phyloP scores from a whole-genome alignment of 2,329 filamentous ascomycete species.

The Rutstroemia sp. region DNA sequence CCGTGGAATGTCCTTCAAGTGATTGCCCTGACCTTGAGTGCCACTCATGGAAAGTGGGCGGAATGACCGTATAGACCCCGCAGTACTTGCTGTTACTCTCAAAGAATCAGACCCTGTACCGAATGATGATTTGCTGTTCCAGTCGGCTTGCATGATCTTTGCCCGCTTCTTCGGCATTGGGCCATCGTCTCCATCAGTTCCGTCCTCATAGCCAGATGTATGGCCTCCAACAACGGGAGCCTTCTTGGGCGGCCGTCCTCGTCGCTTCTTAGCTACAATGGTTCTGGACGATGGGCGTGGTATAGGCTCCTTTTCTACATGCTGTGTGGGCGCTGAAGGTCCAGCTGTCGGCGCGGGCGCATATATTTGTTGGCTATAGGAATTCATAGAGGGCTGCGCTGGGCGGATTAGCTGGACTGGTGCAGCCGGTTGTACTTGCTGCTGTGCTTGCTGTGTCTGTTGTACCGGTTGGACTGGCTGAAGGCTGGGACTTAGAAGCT shows the following conservation, averaged over 20 bases:
- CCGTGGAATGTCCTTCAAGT: conserved; percentile 65
- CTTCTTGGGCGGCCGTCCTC: conserved; percentile 15
- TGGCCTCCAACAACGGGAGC: conserved; percentile 42
- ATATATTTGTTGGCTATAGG: conserved; percentile 14
- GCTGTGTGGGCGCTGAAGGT: conserved; percentile 10
- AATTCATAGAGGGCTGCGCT: conserved; percentile 8
- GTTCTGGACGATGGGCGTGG: conserved; percentile 25
- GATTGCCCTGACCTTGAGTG: conserved; percentile 39
- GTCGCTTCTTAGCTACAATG: conserved; percentile 23
- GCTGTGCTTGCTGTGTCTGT: conserved; percentile 10
- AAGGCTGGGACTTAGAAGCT: conserved; percentile 26
- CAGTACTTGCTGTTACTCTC: conserved; percentile 83
- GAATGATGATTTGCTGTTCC: conserved; percentile 65
- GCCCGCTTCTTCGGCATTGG: conserved; percentile 62
- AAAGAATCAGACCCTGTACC: conserved; percentile 71
- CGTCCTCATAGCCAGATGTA: conserved; percentile 67
- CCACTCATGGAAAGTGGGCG: conserved; percentile 57
- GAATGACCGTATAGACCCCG: conserved; percentile 79
- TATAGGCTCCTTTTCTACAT: conserved; percentile 16
- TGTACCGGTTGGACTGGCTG: conserved; percentile 6
- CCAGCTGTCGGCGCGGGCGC: conserved; percentile 13
- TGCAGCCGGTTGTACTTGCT: background rate
- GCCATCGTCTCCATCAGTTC: conserved; percentile 35
- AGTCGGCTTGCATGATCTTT: conserved; percentile 66
- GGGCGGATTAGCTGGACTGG: background rate